phyloP scores from a whole-genome alignment of 768 basidiomycete species.

The Rhodotorula babjevae region DNA sequence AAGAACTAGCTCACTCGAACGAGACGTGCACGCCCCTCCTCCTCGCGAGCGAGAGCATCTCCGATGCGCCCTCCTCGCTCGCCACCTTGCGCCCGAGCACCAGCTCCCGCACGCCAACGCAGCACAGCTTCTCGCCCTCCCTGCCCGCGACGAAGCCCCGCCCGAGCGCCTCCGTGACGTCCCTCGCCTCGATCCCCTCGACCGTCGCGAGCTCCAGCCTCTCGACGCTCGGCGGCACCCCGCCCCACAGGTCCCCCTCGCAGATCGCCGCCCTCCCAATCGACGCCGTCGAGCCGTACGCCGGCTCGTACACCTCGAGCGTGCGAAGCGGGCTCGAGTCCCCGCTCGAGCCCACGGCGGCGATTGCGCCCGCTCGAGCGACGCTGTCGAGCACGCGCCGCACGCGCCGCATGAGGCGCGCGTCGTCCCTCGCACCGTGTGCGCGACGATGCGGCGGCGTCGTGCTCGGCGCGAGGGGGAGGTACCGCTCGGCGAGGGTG shows the following conservation, averaged over 20 bases:
- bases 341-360: not conserved
- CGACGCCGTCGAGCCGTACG: not conserved
- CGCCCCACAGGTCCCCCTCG: not conserved
- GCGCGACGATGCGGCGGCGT: not conserved
- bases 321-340: not conserved
- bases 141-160: not conserved
- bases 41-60: not conserved
- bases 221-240: not conserved
- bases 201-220: conserved; percentile 14
- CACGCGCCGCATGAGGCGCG: not conserved
- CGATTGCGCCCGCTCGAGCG: no score
- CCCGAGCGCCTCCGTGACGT: not conserved
- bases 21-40: not conserved
- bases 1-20: no score
- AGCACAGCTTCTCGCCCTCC: not conserved
- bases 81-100: not conserved
- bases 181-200: not conserved
- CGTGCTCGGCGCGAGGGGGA: conserved; percentile 5
- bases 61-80: not conserved
- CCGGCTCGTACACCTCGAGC: conserved; percentile 23
- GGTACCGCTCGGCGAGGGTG: conserved; percentile 32
- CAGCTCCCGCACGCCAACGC: not conserved
- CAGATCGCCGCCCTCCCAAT: not conserved
- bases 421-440: not conserved
- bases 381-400: not conserved